A percentile compares a stretch with the other conserved stretches of the same genome.
These are phyloP conservation scores for Sesbania bispinosa DNA, from an alignment of 306 rosid species.

Conservation along the genomic window DNA sequence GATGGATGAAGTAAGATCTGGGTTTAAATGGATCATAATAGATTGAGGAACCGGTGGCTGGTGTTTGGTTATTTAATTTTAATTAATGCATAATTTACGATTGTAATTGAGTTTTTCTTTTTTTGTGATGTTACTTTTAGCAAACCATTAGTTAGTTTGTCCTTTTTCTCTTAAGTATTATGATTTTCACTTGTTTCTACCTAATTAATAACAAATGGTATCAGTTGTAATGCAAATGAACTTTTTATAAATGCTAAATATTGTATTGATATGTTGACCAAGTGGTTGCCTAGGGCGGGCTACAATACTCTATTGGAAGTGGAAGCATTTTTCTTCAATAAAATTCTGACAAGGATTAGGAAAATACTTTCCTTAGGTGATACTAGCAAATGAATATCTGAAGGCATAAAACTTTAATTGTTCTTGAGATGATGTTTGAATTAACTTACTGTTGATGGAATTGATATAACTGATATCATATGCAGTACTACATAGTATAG, in stretches of 20 bases:
- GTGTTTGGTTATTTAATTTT: conserved; percentile 2
- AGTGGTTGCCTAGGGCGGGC: conserved; percentile 9
- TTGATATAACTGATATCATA: neutral
- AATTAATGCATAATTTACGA: neutral
- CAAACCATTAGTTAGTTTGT: neutral
- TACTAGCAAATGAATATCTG: neutral
- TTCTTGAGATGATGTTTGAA: conserved; percentile 1
- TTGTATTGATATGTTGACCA: conserved; percentile 15
- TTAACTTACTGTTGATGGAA: neutral
- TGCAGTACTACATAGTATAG: neutral
- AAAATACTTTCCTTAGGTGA: neutral
- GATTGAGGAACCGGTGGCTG: neutral
- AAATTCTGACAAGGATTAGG: neutral
- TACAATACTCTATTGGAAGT: neutral
- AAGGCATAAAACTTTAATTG: neutral
- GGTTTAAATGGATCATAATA: neutral
- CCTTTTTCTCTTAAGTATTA: neutral
- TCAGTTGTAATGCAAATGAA: neutral
- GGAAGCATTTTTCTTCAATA: neutral
- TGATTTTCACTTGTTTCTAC: neutral
- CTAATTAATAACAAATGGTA: neutral
- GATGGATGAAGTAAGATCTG: neutral
- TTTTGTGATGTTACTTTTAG: neutral
- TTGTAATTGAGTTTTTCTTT: neutral
- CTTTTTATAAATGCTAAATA: neutral